Evolutionary conservation across 2,329 filamentous ascomycete genomes (phyloP).

Genomic region (Leptosphaerulina australis): DNA sequence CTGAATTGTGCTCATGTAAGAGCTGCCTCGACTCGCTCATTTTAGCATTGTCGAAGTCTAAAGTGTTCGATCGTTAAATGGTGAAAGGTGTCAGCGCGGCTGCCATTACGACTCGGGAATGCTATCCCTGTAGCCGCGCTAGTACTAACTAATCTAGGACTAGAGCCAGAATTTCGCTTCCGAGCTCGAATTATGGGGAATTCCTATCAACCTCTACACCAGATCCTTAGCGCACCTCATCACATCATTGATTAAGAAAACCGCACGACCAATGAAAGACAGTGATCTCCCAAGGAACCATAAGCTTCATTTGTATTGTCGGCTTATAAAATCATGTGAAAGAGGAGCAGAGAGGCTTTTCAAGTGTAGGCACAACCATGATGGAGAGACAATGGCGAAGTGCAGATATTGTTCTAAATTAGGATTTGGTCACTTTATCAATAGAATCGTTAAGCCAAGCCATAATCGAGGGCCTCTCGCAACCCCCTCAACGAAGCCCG

Average conservation of each 20-base stretch:
- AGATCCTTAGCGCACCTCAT: not conserved
- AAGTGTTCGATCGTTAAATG: slow-evolving; percentile 2
- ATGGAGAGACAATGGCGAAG: no score
- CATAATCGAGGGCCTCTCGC: no score
- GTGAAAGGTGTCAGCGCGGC: slow-evolving; percentile 18
- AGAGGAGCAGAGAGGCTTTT: no score
- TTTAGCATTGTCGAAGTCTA: slow-evolving; percentile 41
- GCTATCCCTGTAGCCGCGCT: slow-evolving; percentile 7
- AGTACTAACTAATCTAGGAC: not conserved
- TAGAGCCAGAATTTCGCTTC: not conserved
- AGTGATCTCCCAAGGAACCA: not conserved
- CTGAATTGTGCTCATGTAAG: slow-evolving; percentile 43
- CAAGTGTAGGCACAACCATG: no score
- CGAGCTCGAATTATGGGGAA: slow-evolving; percentile 12
- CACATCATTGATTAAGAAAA: not conserved
- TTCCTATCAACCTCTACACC: not conserved
- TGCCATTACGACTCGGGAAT: slow-evolving; percentile 9
- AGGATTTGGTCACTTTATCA: no score
- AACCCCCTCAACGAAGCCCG: no score
- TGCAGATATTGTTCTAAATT: no score
- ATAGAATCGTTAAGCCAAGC: no score
- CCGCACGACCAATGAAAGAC: no score
- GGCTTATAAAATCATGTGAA: no score
- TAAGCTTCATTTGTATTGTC: no score
- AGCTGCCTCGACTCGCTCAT: slow-evolving; percentile 50